Conservation (phyloP, 179 eudicot species). For the Gypsophila paniculata region DNA sequence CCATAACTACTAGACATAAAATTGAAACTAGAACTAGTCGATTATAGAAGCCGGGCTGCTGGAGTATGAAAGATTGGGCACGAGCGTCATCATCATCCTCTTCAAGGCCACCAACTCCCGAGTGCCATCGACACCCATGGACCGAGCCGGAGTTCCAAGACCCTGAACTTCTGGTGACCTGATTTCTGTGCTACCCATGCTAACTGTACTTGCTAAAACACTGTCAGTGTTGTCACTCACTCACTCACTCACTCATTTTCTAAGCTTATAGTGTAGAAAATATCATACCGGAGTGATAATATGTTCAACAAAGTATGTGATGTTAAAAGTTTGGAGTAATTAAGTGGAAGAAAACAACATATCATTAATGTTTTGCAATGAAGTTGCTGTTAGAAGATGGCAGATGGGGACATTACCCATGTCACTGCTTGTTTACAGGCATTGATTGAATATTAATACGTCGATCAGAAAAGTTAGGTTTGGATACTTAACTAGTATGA, state of each 20-base stretch:
- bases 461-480: constrained; percentile 5
- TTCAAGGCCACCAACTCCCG: too few relatives aligned
- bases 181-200: constrained; percentile 44
- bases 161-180: constrained; percentile 43
- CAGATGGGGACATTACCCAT: not conserved
- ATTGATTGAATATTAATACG: constrained; percentile 11
- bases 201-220: not conserved
- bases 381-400: constrained; percentile 15
- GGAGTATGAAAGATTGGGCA: too few relatives aligned
- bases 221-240: too few relatives aligned
- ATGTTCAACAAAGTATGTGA: not conserved
- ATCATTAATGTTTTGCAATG: constrained; percentile 3
- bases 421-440: constrained; percentile 11
- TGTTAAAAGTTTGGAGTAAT: constrained; percentile 5
- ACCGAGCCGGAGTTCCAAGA: constrained; percentile 16
- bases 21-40: too few relatives aligned
- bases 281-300: not conserved
- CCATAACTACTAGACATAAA: too few relatives aligned
- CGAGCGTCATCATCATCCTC: too few relatives aligned
- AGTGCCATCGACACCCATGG: too few relatives aligned
- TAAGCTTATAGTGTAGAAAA: constrained; percentile 1
- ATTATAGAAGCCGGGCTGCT: too few relatives aligned
- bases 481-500: not conserved
- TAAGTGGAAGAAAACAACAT: not conserved
- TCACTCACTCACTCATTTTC: not conserved